Base-by-base conservation (phyloP, 345 rosid species). In the Salix viminalis region DNA sequence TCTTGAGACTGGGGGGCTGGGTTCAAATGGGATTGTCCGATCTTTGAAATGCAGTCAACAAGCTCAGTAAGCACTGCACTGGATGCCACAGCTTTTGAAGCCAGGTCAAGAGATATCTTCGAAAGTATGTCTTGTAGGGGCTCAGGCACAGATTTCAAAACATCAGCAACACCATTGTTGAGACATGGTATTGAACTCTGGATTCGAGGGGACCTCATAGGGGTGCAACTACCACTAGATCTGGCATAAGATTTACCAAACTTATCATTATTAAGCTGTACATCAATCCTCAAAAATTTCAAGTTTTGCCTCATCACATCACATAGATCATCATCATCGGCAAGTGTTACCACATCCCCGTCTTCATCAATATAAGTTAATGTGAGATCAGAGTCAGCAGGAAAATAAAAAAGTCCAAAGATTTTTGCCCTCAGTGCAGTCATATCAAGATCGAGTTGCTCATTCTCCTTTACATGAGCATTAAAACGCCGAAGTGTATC, bases 291-390 rank as follows among this genome's bases (percentile, higher is more conserved):
- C 62, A 94, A 86, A 83, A 88, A 92, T 80, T 91, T 96, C 30
- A 96, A 90, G 13, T 77, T 67, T 77, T 96, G 99, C 76, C 79
- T 89, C 79, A 88, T 85, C 48, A 88, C 93, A 83, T 92, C 98
- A 56, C 61, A 26, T 69, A 96, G 84, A 79, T 96, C 99, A 79
- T 81, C 83, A 74, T 96, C 90, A 71, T 94, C 93, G 30, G 89
- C 89, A 32, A 96, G 93, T 10, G 94, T 84, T 37, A 96, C 95
- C 30, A 83, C 79, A 80, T 96, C 99, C 24, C 92, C 98, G 83
- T 95, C 98, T 84, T 95, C 99, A 80, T 95, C 99, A 13, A 88
- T 65, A 79, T 95, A 96, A 36, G 93, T 96, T 75, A 96, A 83
- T 18, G 75, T 76, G 60, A 91, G 75, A 23, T 85, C 91, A 71